Evolutionary conservation across 2,329 filamentous ascomycete genomes (phyloP).

Genomic region (Cordyceps pruinosa): DNA sequence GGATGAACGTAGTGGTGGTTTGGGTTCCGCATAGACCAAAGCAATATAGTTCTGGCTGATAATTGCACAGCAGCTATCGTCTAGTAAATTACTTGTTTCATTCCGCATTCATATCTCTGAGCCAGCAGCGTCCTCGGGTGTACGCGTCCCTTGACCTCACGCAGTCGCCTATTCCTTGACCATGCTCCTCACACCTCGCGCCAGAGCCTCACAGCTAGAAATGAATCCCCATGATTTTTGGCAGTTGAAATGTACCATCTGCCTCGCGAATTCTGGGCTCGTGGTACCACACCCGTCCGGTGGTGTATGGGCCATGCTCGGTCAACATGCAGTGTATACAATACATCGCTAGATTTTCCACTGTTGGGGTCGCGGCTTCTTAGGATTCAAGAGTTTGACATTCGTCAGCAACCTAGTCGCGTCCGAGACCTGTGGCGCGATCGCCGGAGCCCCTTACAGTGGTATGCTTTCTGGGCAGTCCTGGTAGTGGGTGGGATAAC

Average conservation of each 20-base stretch:
- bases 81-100: too few species aligned
- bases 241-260: constrained; percentile 6
- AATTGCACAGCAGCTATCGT: too few species aligned
- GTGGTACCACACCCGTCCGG: constrained; percentile 50
- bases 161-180: too few species aligned
- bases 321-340: too few species aligned
- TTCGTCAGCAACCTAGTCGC: constrained; percentile 1
- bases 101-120: too few species aligned
- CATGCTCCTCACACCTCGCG: constrained; percentile 10
- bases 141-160: too few species aligned
- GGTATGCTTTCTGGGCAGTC: constrained; percentile 14
- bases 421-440: constrained; percentile 10
- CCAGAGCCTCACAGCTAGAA: constrained; percentile 11
- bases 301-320: too few species aligned
- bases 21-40: too few species aligned
- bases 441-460: constrained; percentile 8
- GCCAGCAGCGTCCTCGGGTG: too few species aligned
- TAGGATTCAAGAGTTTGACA: not conserved
- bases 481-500: not conserved
- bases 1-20: too few species aligned
- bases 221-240: constrained; percentile 9
- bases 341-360: not conserved
- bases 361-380: not conserved
- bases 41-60: too few species aligned
- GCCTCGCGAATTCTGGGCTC: constrained; percentile 18